Evolutionary conservation across 179 eudicot species (phyloP).

Genomic region (Amaranthus tricolor): DNA sequence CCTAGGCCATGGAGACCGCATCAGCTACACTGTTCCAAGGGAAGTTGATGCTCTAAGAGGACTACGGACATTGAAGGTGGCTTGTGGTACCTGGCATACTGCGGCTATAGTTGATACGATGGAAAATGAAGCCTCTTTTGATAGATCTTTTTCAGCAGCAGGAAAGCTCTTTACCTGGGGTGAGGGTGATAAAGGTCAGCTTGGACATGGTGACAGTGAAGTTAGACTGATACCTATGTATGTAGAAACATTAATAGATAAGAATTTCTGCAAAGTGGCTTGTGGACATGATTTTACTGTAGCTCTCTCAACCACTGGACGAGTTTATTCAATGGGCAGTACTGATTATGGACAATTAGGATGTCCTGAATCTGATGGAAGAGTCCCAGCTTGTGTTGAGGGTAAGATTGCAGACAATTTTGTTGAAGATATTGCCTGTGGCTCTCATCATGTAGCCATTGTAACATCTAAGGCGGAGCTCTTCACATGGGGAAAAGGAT

Average conservation of each 20-base stretch:
- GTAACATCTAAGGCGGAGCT: constrained; percentile 78
- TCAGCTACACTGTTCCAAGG: constrained; percentile 52
- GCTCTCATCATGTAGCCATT: constrained; percentile 81
- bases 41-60: constrained; percentile 76
- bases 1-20: constrained; percentile 80
- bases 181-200: constrained; percentile 79
- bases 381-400: constrained; percentile 47
- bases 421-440: constrained; percentile 85
- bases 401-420: constrained; percentile 46
- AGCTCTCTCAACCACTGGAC: constrained; percentile 67
- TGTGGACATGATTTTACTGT: constrained; percentile 74
- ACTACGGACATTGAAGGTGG: constrained; percentile 49
- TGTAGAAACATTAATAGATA: constrained; percentile 41
- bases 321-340: constrained; percentile 76
- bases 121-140: constrained; percentile 28
- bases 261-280: constrained; percentile 55
- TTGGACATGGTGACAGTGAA: constrained; percentile 83
- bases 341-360: constrained; percentile 70
- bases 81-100: constrained; percentile 97
- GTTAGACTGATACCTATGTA: constrained; percentile 57
- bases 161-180: constrained; percentile 96
- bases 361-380: constrained; percentile 53
- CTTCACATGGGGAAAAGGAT: constrained; percentile 94
- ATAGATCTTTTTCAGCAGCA: constrained; percentile 29
- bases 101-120: constrained; percentile 73